These are phyloP conservation scores for Filosporella fistucella DNA, from an alignment of 495 filamentous ascomycete species.

Conservation along the genomic window DNA sequence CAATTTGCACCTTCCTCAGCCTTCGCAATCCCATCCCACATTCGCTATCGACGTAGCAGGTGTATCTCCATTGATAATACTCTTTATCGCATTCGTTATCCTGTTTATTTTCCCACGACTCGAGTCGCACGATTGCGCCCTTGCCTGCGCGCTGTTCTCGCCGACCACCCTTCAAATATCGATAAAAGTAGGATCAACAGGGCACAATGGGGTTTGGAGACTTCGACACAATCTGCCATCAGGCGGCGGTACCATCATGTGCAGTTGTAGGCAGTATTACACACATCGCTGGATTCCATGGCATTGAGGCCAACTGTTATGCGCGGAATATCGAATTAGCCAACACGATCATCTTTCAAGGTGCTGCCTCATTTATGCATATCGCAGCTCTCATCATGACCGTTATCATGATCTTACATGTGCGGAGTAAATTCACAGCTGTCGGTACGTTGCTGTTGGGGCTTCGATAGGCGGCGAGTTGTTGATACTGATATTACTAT, in stretches of 20 bases:
- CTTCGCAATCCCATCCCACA: constrained; percentile 3
- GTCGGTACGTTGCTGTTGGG: constrained; percentile 66
- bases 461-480: neutral
- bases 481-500: constrained; percentile 13
- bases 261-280: constrained; percentile 61
- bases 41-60: constrained; percentile 21
- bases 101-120: neutral
- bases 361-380: constrained; percentile 85
- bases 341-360: constrained; percentile 97
- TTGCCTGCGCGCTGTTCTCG: neutral
- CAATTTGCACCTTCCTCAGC: constrained; percentile 1
- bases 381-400: constrained; percentile 91
- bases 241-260: constrained; percentile 82
- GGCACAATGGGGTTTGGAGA: constrained; percentile 81
- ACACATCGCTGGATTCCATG: constrained; percentile 31
- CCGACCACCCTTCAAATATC: constrained; percentile 10
- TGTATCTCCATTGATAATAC: no score
- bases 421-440: constrained; percentile 95
- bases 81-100: constrained; percentile 15
- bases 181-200: constrained; percentile 5
- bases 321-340: constrained; percentile 92
- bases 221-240: constrained; percentile 81
- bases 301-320: constrained; percentile 88
- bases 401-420: constrained; percentile 93
- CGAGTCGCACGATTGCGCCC: neutral